These are phyloP conservation scores for Penicillium sp. DNA, from an alignment of 2,329 filamentous ascomycete species.

Conservation along the genomic window DNA sequence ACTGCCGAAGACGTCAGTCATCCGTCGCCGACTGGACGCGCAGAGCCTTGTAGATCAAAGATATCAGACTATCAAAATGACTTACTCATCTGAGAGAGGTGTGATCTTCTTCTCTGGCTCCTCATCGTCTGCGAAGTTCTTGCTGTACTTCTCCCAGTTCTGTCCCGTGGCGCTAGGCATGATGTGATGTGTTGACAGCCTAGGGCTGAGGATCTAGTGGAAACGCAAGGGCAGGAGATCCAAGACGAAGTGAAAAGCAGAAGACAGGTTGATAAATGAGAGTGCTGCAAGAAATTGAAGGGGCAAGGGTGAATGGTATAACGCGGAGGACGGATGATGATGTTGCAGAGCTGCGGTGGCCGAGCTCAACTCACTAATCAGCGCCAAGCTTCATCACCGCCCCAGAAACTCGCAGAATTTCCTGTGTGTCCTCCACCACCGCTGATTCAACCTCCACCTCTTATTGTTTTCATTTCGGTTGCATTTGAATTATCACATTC, in stretches of 20 bases:
- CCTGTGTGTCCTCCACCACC: slow-evolving; percentile 29
- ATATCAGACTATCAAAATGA: slow-evolving; percentile 16
- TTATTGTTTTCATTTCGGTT: slow-evolving; percentile 25
- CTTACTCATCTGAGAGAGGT: slow-evolving; percentile 91
- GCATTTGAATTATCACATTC: slow-evolving; percentile 27
- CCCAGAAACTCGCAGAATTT: slow-evolving; percentile 43
- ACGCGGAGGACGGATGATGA: slow-evolving; percentile 23
- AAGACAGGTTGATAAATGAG: slow-evolving; percentile 2
- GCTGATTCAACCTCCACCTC: slow-evolving; percentile 21
- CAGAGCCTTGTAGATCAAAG: neutral
- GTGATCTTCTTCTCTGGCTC: slow-evolving; percentile 99
- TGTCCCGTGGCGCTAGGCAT: slow-evolving; percentile 92
- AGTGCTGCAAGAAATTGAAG: slow-evolving; percentile 9
- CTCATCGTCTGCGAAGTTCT: slow-evolving; percentile 95
- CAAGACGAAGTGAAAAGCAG: slow-evolving; percentile 3
- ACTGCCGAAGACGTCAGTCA: slow-evolving; percentile 53
- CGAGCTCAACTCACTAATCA: slow-evolving; percentile 41
- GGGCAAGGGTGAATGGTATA: slow-evolving; percentile 24
- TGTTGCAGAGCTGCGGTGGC: slow-evolving; percentile 35
- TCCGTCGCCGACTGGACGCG: slow-evolving; percentile 2
- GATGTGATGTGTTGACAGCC: slow-evolving; percentile 39
- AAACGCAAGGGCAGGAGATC: slow-evolving; percentile 10
- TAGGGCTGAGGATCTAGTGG: slow-evolving; percentile 21
- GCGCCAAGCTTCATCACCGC: slow-evolving; percentile 42
- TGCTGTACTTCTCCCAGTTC: slow-evolving; percentile 99